Evolutionary conservation across 176 grass and related monocot genomes (phyloP).

Genomic region (Calamus simplicifolius): DNA sequence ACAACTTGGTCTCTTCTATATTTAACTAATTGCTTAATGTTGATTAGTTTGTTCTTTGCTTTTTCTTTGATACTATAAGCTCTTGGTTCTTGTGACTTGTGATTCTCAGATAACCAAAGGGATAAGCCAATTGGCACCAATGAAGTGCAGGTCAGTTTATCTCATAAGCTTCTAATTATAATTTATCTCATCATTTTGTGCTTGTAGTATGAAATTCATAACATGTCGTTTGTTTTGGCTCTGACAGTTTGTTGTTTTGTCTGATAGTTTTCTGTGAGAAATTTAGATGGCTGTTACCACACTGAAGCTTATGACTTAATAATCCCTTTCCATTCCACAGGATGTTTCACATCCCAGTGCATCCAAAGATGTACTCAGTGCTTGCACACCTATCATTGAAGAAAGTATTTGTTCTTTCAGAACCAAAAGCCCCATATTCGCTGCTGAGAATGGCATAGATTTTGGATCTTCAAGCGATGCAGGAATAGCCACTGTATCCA

Average conservation of each 20-base stretch:
- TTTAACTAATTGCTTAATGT: constrained; percentile 8
- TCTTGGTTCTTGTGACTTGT: constrained; percentile 24
- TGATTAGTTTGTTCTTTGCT: not conserved
- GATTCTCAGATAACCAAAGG: constrained; percentile 29
- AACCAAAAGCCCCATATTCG: constrained; percentile 41
- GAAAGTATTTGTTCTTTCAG: constrained; percentile 92
- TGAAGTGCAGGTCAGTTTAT: not conserved
- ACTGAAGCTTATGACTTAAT: no score
- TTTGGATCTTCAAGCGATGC: constrained; percentile 44
- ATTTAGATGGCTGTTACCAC: no score
- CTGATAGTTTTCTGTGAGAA: no score
- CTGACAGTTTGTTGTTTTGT: no score
- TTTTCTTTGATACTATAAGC: constrained; percentile 10
- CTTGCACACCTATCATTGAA: constrained; percentile 46
- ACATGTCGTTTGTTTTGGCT: no score
- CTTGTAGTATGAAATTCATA: no score
- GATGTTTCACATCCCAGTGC: constrained; percentile 23
- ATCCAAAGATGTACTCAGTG: constrained; percentile 42
- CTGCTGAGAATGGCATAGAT: constrained; percentile 34
- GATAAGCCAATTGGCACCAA: constrained; percentile 17
- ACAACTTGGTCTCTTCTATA: constrained; percentile 5
- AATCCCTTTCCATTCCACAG: constrained; percentile 8
- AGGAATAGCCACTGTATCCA: constrained; percentile 41
- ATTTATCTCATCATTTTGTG: no score
- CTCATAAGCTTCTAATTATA: no score